Base-by-base conservation (phyloP, 148 eudicot genomes). In the Polygonum aviculare region DNA sequence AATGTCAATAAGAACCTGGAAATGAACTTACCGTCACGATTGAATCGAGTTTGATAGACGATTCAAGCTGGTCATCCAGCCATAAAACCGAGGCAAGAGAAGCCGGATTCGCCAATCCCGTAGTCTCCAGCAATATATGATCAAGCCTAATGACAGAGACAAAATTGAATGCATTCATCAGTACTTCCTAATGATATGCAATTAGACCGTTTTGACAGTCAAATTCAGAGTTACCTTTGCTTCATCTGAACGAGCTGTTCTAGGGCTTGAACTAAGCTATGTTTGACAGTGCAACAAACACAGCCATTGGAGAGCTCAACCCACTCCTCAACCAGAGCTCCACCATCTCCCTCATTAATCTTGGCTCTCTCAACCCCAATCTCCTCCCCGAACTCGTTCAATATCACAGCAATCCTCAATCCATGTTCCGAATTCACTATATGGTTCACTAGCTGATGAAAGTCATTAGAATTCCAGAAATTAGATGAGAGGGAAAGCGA, bases 51-150 rank as follows among this genome's bases (percentile, higher is more conserved):
- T 86, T 92, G 51, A 94, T 92, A 77, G 81, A 83, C 77, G 98
- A 84, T 84, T 94, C 98, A 78, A 94, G 82, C 80, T 94, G 97
- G 84, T 94, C 98, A 81, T 94, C 98, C 89, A 94, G 82, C 98
- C 98, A 94, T 75, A 94, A 95, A 75, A 94, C 86, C 74, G 98
- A 94, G 79, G 98, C 98, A 60, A 94, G 96, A 73, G 97, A 97
- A 65, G 98, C 98, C 78, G 98, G 97, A 85, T 94, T 92, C 49
- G 97, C 98, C 87, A 94, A 85, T 41, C 97, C 96, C 38, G 98
- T 94, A 21, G 98, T 94, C 94, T 94, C 98, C 5, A 94, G 79
- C 84, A 94, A 89, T 87, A 94, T 94, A 82, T 94, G 93, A 85
- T 94, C 97, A 80, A 92, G 92, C 84, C 98, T 94, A 77, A 74